Evolutionary conservation across 116 monocot species (phyloP), one percentile per base, ranked within the genome.

Genomic region (Thalassia testudinum): DNA sequence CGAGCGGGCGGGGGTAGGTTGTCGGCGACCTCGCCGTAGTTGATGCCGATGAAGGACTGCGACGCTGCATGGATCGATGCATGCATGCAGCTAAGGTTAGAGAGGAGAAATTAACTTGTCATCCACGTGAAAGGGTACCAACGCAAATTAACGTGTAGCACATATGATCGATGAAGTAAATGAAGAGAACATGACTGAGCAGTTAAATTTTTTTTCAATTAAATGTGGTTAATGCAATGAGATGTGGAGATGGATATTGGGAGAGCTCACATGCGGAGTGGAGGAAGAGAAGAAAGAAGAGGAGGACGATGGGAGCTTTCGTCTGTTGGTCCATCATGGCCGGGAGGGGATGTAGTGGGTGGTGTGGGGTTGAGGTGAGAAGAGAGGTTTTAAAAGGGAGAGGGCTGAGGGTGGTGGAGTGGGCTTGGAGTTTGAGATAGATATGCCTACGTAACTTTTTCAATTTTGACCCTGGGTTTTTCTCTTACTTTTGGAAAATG

Each of bases 11-110:
- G 54, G 0, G 85, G 91, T 24, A 85, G 85, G 59, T 85, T 78
- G 72, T 91, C 70, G 12, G 91, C 91, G 5, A 82, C 67, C 50
- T 75, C 49, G 28, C 91, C 91, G 68, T 85, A 91, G 72, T 91
- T 85, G 11, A 91, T 66, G 12, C 91, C 91, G 50, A 91, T 52
- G 51, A 65, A 79, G 22, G 76, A 48, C 65, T 82, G 78, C 27
- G 75, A 63, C 1, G 25, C 81, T 78, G 77, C n/a, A n/a, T n/a
- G n/a, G n/a, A n/a, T n/a, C n/a, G n/a, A n/a, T n/a, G n/a, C 27
- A 54, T 7, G 40, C 40, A 40, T 7, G 40, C 40, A 40, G 40
- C 11, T 14, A 14, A 14, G 40, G 40, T 40, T 40, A 8, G 40
- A 40, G 7, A 7, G 14, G 40, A 8, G 7, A n/a, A n/a, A n/a